Percentiles rank a stretch among this genome's conserved stretches.
Evolutionary conservation across 148 eudicot species (phyloP).

Genomic region (Pouteria glomerata): DNA sequence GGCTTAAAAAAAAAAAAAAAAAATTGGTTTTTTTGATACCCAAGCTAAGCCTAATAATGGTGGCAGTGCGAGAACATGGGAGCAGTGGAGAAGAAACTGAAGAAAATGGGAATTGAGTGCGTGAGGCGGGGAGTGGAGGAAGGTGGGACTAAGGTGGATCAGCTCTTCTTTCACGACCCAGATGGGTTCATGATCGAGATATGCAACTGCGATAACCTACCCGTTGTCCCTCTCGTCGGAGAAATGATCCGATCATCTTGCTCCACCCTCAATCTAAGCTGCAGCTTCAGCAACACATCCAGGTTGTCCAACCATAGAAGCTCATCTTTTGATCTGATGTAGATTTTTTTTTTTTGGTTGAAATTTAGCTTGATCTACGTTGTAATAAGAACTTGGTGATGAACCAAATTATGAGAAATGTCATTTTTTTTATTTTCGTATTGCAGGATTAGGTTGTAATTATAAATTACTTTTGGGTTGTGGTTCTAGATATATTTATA

Average conservation of each 20-base stretch:
- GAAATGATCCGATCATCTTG: constrained; percentile 47
- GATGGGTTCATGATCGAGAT: no score
- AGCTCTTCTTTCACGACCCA: constrained; percentile 84
- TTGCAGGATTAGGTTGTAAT: no score
- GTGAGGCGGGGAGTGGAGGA: constrained; percentile 60
- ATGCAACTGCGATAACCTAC: constrained; percentile 77
- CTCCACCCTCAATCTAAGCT: constrained; percentile 33
- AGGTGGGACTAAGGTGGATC: constrained; percentile 71
- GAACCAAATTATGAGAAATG: no score
- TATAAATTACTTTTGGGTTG: no score
- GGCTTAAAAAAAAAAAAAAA: not conserved
- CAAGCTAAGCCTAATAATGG: no score
- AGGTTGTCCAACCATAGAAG: constrained; percentile 24
- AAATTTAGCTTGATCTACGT: no score
- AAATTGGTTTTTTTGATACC: no score
- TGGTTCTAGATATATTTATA: no score
- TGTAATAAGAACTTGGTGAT: no score
- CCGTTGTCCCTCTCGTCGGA: constrained; percentile 58
- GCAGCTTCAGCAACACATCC: constrained; percentile 36
- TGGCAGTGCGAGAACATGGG: constrained; percentile 94
- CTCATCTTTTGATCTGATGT: not conserved
- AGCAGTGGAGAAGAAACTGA: constrained; percentile 69
- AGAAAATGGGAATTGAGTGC: constrained; percentile 58
- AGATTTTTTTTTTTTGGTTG: not conserved
- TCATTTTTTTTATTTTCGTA: no score